Conservation (phyloP, 2,329 filamentous ascomycete species). For the Paraphaeosphaeria sporulosa region DNA sequence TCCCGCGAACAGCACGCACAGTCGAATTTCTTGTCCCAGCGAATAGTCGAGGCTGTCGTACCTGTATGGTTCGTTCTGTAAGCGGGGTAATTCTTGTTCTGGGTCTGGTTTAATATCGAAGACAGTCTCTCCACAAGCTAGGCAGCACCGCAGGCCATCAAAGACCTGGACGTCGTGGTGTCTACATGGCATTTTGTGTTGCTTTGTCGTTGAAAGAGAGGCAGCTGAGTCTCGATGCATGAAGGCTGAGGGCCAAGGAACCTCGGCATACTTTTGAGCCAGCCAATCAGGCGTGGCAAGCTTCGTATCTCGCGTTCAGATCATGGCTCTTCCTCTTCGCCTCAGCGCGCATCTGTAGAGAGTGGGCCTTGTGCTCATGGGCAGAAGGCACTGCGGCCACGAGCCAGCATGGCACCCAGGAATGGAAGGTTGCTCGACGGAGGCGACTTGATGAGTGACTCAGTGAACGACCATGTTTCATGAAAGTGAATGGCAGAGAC, state of each 20-base stretch:
- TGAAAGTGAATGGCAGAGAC: no score
- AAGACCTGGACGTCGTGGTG: slow-evolving; percentile 24
- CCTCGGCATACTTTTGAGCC: background rate
- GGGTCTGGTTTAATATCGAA: slow-evolving; percentile 6
- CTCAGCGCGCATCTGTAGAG: background rate
- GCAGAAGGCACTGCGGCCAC: background rate
- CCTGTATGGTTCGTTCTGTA: slow-evolving; percentile 9
- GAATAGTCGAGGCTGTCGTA: slow-evolving; percentile 19
- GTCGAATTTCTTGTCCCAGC: slow-evolving; percentile 13
- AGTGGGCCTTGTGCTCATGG: background rate
- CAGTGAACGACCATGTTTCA: background rate
- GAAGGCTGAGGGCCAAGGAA: background rate
- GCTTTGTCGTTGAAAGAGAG: background rate
- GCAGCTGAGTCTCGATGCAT: background rate
- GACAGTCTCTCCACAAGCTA: slow-evolving; percentile 21
- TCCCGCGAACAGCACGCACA: slow-evolving; percentile 13
- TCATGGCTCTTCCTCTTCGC: background rate
- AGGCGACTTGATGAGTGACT: background rate
- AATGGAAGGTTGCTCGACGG: background rate
- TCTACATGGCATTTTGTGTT: slow-evolving; percentile 12
- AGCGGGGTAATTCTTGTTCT: background rate
- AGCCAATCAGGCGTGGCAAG: background rate
- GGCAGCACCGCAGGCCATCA: slow-evolving; percentile 22
- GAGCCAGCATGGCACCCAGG: background rate
- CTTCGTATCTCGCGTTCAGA: slow-evolving; percentile 2